Evolutionary conservation across 106 monocot genomes (phyloP), one percentile per base, ranked within the genome.

Genomic region (Dendrobium catenatum): DNA sequence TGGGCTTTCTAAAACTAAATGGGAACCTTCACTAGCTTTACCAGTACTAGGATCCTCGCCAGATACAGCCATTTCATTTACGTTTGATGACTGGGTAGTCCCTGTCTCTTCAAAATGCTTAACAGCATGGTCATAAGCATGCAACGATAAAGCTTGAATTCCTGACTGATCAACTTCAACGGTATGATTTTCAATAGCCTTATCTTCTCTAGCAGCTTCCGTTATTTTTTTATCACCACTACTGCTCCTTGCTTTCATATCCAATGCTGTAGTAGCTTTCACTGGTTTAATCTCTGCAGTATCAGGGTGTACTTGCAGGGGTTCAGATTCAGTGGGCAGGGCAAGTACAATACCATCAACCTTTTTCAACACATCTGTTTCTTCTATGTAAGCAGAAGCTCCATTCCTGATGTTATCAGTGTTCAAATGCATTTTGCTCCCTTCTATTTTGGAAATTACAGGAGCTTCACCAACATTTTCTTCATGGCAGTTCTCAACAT

Each of bases 121-220:
- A 37, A 37, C 1, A 1, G 70, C 46, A 46, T 46, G 6, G 9
- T 46, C 46, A 46, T 46, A 46, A 46, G 46, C 46, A 46, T 46
- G 67, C 18, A 4, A 7, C 10, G n/a, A 26, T 26, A 29, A 68
- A 26, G 67, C 67, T n/a, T 27, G 41, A 16, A 10, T 17, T 73
- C 41, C 40, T 2, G 33, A 68, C 24, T 68, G 37, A 10, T 4
- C 37, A 33, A 11, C 72, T 72, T 72, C 74, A 74, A 6, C 20
- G 10, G 43, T 29, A 4, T 11, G 1, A 74, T 43, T 74, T 74
- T 43, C 74, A 74, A 33, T 42, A 74, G 44, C 40, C 5, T 18
- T 43, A 19, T 74, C 41, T 74, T 74, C 74, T n/a, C 41, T 74
- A 43, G 42, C 19, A 33, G 72, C 72, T 72, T 72, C 72, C 31